Base-by-base conservation (phyloP, 2,329 filamentous ascomycete species). In the Claviceps quebecensis region DNA sequence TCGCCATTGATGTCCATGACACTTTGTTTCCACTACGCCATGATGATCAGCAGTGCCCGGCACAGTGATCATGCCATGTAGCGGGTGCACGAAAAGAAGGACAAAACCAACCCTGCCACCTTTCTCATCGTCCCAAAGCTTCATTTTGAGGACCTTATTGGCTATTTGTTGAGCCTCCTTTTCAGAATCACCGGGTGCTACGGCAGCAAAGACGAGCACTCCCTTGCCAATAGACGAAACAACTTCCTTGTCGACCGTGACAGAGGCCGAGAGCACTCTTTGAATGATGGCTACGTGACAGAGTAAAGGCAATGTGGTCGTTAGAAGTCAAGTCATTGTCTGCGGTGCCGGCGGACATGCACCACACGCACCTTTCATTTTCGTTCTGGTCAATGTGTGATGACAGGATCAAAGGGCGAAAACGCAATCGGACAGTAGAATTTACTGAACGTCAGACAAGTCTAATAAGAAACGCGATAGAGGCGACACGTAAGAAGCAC, bases 221-320 rank as follows among this genome's bases (percentile, higher is more conserved):
- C 93, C 93, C 67, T 84, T 87, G 54, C 88, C 87, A 61, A 98
- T 97, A 3, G 85, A 86, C 1, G 93, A 97, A 45, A 98, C 79
- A 34, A 95, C 72, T 64, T 95, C 77, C 63, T 87, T 85, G 64
- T 98, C 90, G 49, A 98, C 91, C 1, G 89, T 93, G 60, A 98
- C 93, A 7, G 91, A 96, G 54, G 91, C 91, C 44, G 90, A 97
- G 54, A 95, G 81, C 49, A 98, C 93, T 57, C 93, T 81, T 69
- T 98, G 93, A 50, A 97, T 72, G 54, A 98, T 87, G 50, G 89
- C 93, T 96, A 62, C 50, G 54, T 53, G 36, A 22, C 9, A 34
- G 8, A 40, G 9, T 41, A 22, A 14, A 45, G 19, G 14, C 4
- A 7, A 22, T 3, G 5, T 22, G 8, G 23, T 46, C 9, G 17